Base-by-base conservation (phyloP, 768 basidiomycete species). In the Boletus vinaceobasis region DNA sequence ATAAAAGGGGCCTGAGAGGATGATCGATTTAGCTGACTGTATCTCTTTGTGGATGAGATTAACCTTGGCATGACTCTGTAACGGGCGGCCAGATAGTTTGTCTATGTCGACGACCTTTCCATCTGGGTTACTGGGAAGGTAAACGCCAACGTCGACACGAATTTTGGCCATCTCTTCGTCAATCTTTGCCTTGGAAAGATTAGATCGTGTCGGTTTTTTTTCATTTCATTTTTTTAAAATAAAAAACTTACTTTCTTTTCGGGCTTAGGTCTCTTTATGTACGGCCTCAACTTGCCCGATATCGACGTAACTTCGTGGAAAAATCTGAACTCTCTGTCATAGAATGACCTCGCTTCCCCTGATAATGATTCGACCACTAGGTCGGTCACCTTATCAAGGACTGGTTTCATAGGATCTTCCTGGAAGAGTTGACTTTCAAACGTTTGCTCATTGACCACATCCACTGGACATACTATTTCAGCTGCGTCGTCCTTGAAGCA, bases 131-230 rank as follows among this genome's bases (percentile, higher is more conserved):
- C 92, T 95, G 0, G 97, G 97, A 21, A 99, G 76, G 67, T 98
- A 99, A 11, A 99, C 95, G 11, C 97, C 97, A n/a, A 90, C 79
- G 42, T 96, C 90, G 14, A 99, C 90, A 39, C 76, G 73, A 50
- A 99, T 93, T 74, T 94, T 95, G 3, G 89, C 90, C 96, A 99
- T 99, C 70, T 98, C 96, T 70, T 98, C 96, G 67, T 99, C 97
- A 52, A 99, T 99, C 74, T 98, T 99, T 3, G 91, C 93, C 93
- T 96, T 26, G 37, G 10, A 52, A 37, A 50, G 23, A 36, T 64
- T 53, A 23, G 47, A 35, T 32, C 19, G 42, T 6, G 21, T 15
- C 17, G 37, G n/a, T 2, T n/a, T n/a, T n/a, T n/a, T 10, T 5
- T 23, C 23, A 1, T n/a, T n/a, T 38, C 23, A 1, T n/a, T n/a